These are phyloP conservation scores for Turnera subulata DNA, from an alignment of 345 rosid genomes.

Conservation along the genomic window DNA sequence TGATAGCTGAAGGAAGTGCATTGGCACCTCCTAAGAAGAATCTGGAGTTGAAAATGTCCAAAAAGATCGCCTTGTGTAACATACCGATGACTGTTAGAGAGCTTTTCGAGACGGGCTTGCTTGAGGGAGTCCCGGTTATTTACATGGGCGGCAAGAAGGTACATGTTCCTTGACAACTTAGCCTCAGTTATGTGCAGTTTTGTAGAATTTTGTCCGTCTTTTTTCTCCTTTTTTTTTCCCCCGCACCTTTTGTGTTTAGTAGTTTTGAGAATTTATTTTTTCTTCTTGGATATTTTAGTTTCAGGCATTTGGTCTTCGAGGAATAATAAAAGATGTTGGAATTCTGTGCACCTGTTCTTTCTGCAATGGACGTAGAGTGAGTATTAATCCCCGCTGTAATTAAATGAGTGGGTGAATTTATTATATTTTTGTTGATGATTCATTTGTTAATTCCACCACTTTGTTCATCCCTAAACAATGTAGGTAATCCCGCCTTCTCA, in stretches of 20 bases:
- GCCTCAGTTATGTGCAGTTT: too few species aligned
- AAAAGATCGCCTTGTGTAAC: slow-evolving; percentile 41
- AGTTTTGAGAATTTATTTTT: neutral
- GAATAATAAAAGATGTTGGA: slow-evolving; percentile 78
- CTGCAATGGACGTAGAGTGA: slow-evolving; percentile 81
- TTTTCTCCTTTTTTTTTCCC: neutral
- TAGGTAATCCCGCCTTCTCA: slow-evolving; percentile 94
- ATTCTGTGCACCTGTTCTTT: slow-evolving; percentile 80
- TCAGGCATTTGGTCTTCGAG: slow-evolving; percentile 90
- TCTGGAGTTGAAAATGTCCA: slow-evolving; percentile 53
- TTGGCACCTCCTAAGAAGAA: slow-evolving; percentile 40
- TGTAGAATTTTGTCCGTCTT: neutral
- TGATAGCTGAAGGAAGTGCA: slow-evolving; percentile 49
- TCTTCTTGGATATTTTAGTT: slow-evolving; percentile 24
- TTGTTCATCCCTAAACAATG: slow-evolving; percentile 15
- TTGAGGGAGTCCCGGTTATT: slow-evolving; percentile 77
- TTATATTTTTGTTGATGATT: slow-evolving; percentile 3
- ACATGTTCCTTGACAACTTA: slow-evolving; percentile 13
- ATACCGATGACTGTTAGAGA: slow-evolving; percentile 82
- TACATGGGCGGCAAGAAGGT: slow-evolving; percentile 91
- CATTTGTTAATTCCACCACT: slow-evolving; percentile 2
- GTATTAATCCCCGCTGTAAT: slow-evolving; percentile 26
- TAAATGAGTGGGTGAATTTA: slow-evolving; percentile 21
- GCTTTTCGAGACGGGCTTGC: slow-evolving; percentile 89
- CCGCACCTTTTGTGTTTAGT: neutral